Evolutionary conservation across 1,139 yeast species (phyloP).

Genomic region (Pneumocystis wakefieldiae): DNA sequence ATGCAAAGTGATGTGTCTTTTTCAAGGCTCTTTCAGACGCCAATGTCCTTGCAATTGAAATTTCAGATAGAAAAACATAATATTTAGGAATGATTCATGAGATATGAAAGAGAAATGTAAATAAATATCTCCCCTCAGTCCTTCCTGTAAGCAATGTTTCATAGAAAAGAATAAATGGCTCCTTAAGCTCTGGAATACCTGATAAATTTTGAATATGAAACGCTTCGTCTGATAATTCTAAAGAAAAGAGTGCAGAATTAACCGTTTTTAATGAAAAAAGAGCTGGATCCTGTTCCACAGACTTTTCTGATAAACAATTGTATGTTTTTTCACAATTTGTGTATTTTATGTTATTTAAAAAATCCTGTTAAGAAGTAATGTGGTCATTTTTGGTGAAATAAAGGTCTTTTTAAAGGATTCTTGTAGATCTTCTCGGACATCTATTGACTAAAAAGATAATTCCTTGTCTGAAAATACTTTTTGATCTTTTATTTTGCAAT

Average conservation of each 20-base stretch:
- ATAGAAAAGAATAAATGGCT: not conserved
- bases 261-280: not conserved
- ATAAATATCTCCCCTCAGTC: not conserved
- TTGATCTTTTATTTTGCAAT: not conserved
- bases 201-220: not conserved
- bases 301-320: not conserved
- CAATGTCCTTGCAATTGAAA: conserved; percentile 14
- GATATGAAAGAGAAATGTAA: conserved; percentile 15
- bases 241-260: not conserved
- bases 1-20: conserved; percentile 17
- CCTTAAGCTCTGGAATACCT: not conserved
- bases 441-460: not conserved
- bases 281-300: not conserved
- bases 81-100: conserved; percentile 18
- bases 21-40: conserved; percentile 17
- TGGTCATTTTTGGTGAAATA: not conserved
- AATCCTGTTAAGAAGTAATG: not conserved
- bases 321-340: not conserved
- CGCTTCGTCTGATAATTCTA: not conserved
- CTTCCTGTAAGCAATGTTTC: not conserved
- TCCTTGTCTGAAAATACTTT: too few relatives aligned
- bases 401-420: not conserved
- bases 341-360: not conserved
- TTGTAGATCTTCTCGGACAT: not conserved
- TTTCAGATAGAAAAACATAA: conserved; percentile 16